These are phyloP conservation scores for Ascomycota sp. DNA, from an alignment of 2,329 filamentous ascomycete genomes.

Conservation along the genomic window DNA sequence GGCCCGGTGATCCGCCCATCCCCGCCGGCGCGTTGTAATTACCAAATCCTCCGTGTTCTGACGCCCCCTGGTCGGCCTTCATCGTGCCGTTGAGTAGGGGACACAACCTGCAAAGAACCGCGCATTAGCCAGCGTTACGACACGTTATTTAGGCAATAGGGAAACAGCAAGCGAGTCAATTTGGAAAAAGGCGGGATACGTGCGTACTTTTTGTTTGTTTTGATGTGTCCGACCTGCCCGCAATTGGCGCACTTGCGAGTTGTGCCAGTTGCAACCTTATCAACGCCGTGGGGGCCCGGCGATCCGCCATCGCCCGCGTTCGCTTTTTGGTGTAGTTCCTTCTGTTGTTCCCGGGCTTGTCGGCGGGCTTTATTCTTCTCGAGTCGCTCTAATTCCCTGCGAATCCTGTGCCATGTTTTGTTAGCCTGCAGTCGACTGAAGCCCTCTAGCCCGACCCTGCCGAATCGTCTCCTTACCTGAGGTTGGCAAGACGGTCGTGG, in stretches of 20 bases:
- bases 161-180: constrained; percentile 14
- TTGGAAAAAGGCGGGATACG: constrained; percentile 9
- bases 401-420: constrained; percentile 12
- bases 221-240: constrained; percentile 91
- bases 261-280: constrained; percentile 42
- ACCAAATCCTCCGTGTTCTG: constrained; percentile 38
- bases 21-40: constrained; percentile 23
- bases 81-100: constrained; percentile 71
- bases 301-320: constrained; percentile 25
- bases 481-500: constrained; percentile 25
- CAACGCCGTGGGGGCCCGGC: constrained; percentile 21
- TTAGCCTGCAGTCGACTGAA: not conserved
- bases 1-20: constrained; percentile 13
- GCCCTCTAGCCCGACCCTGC: not conserved
- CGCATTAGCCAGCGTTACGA: too few relatives aligned
- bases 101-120: constrained; percentile 41
- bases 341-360: constrained; percentile 77
- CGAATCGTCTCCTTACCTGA: constrained; percentile 11
- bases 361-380: constrained; percentile 82
- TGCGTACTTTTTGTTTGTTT: constrained; percentile 91
- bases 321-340: constrained; percentile 36
- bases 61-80: constrained; percentile 35
- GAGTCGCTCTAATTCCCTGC: constrained; percentile 56
- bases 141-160: constrained; percentile 5
- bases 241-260: constrained; percentile 94